Base-by-base conservation (phyloP, 306 rosid genomes). In the Luffa aegyptiaca region DNA sequence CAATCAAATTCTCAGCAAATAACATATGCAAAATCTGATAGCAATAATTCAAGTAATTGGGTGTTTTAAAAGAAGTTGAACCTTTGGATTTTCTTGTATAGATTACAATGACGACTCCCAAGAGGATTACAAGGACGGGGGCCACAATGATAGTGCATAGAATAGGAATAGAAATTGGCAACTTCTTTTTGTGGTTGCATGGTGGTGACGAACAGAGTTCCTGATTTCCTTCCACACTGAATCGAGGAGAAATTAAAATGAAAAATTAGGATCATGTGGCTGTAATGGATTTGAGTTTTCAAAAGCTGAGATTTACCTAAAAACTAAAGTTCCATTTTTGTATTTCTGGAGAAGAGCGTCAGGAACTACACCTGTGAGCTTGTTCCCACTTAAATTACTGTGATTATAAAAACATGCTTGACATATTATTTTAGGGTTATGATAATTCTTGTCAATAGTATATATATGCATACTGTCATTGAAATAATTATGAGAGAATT, bases 351-450 rank as follows among this genome's bases (percentile, higher is more conserved):
- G 33, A 18, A 83, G 77, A 61, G 76, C 48, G 21, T 71, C 42
- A 3, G 86, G 85, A 17, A 82, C 44, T 26, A 71, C 7, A 10
- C 80, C 80, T 1, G 46, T 70, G 69, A 79, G 80, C 8, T 61
- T 61, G 26, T 82, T 79, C 6, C 82, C 80, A 20, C 66, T 6
- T 46, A 82, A 3, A 61, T 8, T 72, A 45, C 77, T 78, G 45
- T 86, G 31, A 26, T 26, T 26, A 26, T 26, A 26, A 26, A 26
- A 26, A 26, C 31, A 26, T 26, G 31, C 31, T 26, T 26, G 31
- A 26, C 31, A 26, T 26, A 26, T 26, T 26, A 26, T 26, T 26
- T 26, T 26, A 26, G 31, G 31, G 0, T 26, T 26, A 26, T 26
- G 31, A 26, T 26, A 26, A 26, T 26, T 26, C 31, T 26, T 26